phyloP scores from a whole-genome alignment of 352 stramenopile genomes.

The Globisporangium spiculum region DNA sequence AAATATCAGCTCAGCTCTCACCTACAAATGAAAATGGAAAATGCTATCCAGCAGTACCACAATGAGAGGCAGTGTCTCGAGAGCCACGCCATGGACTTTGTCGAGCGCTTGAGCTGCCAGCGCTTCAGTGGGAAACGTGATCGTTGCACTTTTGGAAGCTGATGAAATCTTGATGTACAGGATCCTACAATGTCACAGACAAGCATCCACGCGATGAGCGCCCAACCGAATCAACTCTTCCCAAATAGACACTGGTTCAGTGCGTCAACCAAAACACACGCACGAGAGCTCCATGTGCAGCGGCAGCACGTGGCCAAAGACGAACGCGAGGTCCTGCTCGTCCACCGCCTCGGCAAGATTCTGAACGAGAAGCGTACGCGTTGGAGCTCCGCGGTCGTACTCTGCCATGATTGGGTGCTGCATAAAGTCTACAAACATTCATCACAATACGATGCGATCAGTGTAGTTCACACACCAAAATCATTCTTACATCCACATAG shows the following conservation, averaged over 20 bases:
- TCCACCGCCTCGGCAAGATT: conserved; percentile 50
- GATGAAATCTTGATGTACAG: conserved; percentile 16
- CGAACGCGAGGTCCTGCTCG: conserved; percentile 46
- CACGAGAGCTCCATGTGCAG: conserved; percentile 34
- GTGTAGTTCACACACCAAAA: not conserved
- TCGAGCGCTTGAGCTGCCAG: conserved; percentile 39
- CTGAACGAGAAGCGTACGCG: conserved; percentile 27
- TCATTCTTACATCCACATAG: not conserved
- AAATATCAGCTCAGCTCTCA: not conserved
- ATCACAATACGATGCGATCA: not conserved
- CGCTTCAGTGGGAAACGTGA: conserved; percentile 29
- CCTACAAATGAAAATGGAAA: not conserved
- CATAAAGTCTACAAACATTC: conserved; percentile 23
- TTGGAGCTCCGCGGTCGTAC: conserved; percentile 35
- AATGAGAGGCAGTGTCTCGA: conserved; percentile 43
- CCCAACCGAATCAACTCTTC: too few species aligned
- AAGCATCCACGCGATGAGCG: not conserved
- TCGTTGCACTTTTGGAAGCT: conserved; percentile 5
- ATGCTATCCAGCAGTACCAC: conserved; percentile 33
- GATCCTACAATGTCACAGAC: not conserved
- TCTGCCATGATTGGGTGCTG: conserved; percentile 33
- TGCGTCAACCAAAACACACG: conserved; percentile 2
- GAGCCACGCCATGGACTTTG: conserved; percentile 43
- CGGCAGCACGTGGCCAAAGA: conserved; percentile 60
- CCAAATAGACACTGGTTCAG: not conserved